Percentiles rank a stretch among this genome's conserved stretches.
phyloP scores from a whole-genome alignment of 2,329 filamentous ascomycete species.

The Claviceps paspali region DNA sequence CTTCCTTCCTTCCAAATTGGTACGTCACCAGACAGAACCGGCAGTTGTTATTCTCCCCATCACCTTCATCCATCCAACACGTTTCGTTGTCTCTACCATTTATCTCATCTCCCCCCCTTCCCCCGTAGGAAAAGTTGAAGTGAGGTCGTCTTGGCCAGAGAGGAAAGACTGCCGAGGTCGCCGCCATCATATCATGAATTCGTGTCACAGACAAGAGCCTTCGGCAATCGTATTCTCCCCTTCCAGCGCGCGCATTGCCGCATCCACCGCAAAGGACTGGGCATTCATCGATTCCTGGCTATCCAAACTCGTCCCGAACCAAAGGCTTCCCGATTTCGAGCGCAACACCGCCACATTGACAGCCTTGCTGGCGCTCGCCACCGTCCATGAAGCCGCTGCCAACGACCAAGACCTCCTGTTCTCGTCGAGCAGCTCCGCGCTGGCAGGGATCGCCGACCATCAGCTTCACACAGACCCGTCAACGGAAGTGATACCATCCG shows the following conservation, averaged over 20 bases:
- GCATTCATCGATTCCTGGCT: slow-evolving; percentile 72
- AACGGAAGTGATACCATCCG: not conserved
- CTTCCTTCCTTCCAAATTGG: no score
- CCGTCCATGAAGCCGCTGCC: slow-evolving; percentile 63
- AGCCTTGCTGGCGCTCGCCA: slow-evolving; percentile 56
- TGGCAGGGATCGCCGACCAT: slow-evolving; percentile 16
- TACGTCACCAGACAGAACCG: no score
- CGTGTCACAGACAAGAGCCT: not conserved
- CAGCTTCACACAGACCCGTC: not conserved
- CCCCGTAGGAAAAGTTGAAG: no score
- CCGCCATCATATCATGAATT: not conserved
- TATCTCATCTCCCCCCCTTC: no score
- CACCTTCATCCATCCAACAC: no score
- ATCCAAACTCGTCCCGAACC: slow-evolving; percentile 48
- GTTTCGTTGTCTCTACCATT: no score
- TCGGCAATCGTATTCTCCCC: slow-evolving; percentile 50
- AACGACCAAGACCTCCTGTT: slow-evolving; percentile 48
- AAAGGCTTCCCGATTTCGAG: slow-evolving; percentile 59
- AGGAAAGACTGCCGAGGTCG: no score
- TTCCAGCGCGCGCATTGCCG: slow-evolving; percentile 55
- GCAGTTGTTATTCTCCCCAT: no score
- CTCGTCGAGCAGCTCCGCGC: slow-evolving; percentile 41
- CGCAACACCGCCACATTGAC: slow-evolving; percentile 73
- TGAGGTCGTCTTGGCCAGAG: not conserved
- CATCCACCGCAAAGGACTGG: slow-evolving; percentile 81